A percentile compares a stretch with the other conserved stretches of the same genome.
These are phyloP conservation scores for Gaeumannomyces sp. DNA, from an alignment of 2,329 filamentous ascomycete genomes.

Conservation along the genomic window DNA sequence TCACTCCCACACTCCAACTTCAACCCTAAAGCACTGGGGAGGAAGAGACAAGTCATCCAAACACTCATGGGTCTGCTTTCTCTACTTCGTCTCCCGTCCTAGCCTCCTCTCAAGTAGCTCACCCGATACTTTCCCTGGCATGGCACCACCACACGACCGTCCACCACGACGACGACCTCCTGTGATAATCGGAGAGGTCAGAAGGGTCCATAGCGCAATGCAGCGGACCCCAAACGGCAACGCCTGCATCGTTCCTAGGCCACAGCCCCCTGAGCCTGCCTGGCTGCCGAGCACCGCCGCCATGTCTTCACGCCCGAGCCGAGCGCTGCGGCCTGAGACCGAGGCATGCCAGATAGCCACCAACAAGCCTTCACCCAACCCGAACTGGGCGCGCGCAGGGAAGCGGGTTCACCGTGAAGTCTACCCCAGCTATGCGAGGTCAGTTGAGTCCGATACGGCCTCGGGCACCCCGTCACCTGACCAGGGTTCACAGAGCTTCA, in stretches of 20 bases:
- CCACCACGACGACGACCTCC: background rate
- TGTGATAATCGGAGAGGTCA: background rate
- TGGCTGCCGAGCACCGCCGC: background rate
- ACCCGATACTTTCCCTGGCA: background rate
- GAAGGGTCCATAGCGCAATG: background rate
- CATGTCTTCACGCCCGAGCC: constrained; percentile 4
- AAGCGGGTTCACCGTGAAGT: background rate
- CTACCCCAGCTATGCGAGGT: background rate
- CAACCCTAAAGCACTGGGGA: no score
- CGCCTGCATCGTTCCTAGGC: no score
- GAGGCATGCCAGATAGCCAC: constrained; percentile 1
- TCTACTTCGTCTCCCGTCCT: background rate
- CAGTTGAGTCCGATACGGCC: no score
- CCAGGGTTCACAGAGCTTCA: no score
- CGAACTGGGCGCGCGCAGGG: background rate
- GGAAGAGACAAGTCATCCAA: background rate
- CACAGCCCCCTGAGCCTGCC: background rate
- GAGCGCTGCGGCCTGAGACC: constrained; percentile 8
- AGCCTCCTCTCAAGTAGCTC: background rate
- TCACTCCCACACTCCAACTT: no score
- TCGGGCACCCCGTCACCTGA: no score
- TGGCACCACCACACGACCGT: background rate
- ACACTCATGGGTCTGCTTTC: background rate
- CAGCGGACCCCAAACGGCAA: background rate
- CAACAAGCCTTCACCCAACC: background rate